A percentile compares a stretch with the other conserved stretches of the same genome.
phyloP scores from a whole-genome alignment of 2,329 filamentous ascomycete species.

The Aspergillus felis region DNA sequence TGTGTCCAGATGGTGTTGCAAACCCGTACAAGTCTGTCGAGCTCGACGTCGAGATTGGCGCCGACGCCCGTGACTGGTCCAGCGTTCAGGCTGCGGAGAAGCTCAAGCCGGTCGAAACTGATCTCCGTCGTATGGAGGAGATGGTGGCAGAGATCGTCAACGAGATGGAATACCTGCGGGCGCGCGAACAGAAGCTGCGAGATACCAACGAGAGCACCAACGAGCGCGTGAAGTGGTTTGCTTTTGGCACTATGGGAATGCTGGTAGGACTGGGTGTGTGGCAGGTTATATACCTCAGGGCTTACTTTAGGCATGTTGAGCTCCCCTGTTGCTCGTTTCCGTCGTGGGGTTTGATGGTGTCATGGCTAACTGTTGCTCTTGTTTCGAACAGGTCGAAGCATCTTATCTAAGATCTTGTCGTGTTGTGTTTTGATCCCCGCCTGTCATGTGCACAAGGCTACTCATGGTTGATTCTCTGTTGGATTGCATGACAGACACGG shows the following conservation, averaged over 20 bases:
- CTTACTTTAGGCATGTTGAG: slow-evolving; percentile 76
- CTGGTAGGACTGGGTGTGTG: slow-evolving; percentile 84
- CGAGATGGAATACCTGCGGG: slow-evolving; percentile 94
- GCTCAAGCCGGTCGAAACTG: slow-evolving; percentile 93
- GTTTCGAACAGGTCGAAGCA: slow-evolving; percentile 57
- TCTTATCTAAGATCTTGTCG: slow-evolving; percentile 51
- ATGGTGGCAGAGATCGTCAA: slow-evolving; percentile 79
- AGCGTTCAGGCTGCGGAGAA: slow-evolving; percentile 96
- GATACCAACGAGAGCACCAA: slow-evolving; percentile 99
- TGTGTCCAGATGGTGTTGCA: slow-evolving; percentile 32
- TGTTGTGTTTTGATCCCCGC: slow-evolving; percentile 1
- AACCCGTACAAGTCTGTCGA: slow-evolving; percentile 69
- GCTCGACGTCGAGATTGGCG: slow-evolving; percentile 92
- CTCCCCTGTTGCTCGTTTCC: background rate
- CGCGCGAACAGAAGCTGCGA: slow-evolving; percentile 87
- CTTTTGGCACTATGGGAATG: slow-evolving; percentile 87
- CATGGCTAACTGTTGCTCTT: slow-evolving; percentile 11
- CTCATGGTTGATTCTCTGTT: slow-evolving; percentile 12
- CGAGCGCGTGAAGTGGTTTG: slow-evolving; percentile 98
- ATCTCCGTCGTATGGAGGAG: slow-evolving; percentile 89
- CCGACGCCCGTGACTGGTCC: slow-evolving; percentile 97
- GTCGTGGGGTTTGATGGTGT: background rate
- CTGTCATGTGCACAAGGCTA: slow-evolving; percentile 1
- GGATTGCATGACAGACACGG: slow-evolving; percentile 15
- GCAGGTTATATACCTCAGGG: slow-evolving; percentile 96